phyloP scores from a whole-genome alignment of 805 yeast species.

The Komagataella pseudopastoris region DNA sequence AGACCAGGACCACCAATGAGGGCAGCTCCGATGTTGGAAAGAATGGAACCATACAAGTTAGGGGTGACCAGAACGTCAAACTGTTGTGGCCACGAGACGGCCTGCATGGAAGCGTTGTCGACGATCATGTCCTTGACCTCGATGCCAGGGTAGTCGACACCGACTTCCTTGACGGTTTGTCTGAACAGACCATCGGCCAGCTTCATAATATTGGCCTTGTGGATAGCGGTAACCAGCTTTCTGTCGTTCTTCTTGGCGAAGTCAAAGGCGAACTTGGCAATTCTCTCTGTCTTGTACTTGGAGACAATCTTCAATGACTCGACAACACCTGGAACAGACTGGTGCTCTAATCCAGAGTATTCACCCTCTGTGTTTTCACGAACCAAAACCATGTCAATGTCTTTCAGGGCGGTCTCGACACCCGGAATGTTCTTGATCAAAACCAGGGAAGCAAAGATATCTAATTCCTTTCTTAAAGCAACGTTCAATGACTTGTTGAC shows the following conservation, averaged over 20 bases:
- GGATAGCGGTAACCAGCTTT: constrained; percentile 88
- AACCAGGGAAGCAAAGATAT: constrained; percentile 91
- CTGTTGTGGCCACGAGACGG: constrained; percentile 96
- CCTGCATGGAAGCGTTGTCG: constrained; percentile 98
- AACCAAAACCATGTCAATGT: constrained; percentile 85
- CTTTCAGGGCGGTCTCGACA: constrained; percentile 77
- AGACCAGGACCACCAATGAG: constrained; percentile 96
- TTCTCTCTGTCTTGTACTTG: constrained; percentile 88
- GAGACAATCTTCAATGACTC: constrained; percentile 94
- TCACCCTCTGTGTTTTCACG: constrained; percentile 99
- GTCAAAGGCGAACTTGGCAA: constrained; percentile 94
- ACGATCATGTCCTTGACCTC: constrained; percentile 87
- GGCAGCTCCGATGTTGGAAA: constrained; percentile 97
- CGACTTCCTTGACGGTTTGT: constrained; percentile 80
- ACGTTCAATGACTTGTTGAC: constrained; percentile 84
- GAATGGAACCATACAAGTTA: constrained; percentile 93
- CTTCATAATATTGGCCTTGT: constrained; percentile 98
- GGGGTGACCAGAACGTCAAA: constrained; percentile 97
- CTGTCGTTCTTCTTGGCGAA: constrained; percentile 88
- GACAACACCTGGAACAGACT: constrained; percentile 94
- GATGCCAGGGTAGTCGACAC: constrained; percentile 76
- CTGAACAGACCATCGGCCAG: constrained; percentile 97
- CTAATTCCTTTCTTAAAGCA: constrained; percentile 91
- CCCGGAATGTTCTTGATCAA: constrained; percentile 90
- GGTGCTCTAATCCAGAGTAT: constrained; percentile 97